Evolutionary conservation across 176 grass and related monocot species (phyloP), one percentile per base, ranked within the genome.

Genomic region (Stipa capillata): DNA sequence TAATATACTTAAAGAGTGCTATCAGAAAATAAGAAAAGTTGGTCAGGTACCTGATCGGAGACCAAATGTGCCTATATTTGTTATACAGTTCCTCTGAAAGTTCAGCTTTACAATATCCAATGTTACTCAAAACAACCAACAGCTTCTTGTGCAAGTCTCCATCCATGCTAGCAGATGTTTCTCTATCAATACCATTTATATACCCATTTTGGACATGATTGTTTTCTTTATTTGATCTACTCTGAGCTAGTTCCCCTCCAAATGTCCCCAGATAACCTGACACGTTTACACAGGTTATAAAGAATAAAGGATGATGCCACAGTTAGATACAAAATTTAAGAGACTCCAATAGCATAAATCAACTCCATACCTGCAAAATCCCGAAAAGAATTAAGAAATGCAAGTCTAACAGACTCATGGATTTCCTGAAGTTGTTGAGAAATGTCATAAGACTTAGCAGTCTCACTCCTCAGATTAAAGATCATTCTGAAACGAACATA

Each of bases 51-150:
- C 96, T 89, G 45, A 81, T 47, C 6, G 74, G 77, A 36, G 83
- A 84, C 96, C 96, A 99, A 78, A 99, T 93, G 71, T 99, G 90
- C 81, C 89, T 95, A 85, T 99, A 99, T 85, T 85, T 93, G 42
- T 20, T 74, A 62, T 99, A 95, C 84, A 99, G 84, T 73, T 86
- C 80, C 72, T 86, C 51, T 53, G 96, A 99, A 83, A 99, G 90
- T 65, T 99, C 96, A 49, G 79, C 84, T 91, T 93, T 99, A 56
- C 92, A 99, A 82, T 92, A 95, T 23, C 96, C 96, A 89, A 99
- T 99, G 74, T 99, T 99, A 89, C 96, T 95, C 81, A 99, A 81
- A 91, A 99, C 86, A 83, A 99, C 89, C 54, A 99, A 71, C 31
- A 95, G 88, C 48, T 99, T 99, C 79, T 90, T 95, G 62, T 93